Conservation (phyloP, 371 early-diverging fungal genomes). For the Rhizomucor miehei region DNA sequence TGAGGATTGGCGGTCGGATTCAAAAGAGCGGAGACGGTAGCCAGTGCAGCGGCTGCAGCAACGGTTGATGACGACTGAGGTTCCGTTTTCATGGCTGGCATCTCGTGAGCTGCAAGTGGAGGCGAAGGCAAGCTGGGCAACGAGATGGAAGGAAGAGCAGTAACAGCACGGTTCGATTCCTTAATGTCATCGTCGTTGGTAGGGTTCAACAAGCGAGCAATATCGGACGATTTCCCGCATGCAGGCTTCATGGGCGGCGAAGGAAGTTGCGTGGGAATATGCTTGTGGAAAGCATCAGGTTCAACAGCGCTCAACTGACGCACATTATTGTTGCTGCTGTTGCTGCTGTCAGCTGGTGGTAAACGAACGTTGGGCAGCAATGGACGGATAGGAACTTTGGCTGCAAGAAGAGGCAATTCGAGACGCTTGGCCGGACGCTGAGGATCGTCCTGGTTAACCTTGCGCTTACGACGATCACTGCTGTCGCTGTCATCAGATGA, state of each 20-base stretch:
- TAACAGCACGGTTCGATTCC: no score
- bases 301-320: slow-evolving; percentile 29
- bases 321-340: background rate
- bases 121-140: slow-evolving; percentile 39
- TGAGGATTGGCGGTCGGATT: slow-evolving; percentile 26
- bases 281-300: slow-evolving; percentile 32
- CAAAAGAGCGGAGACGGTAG: slow-evolving; percentile 28
- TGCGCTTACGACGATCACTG: slow-evolving; percentile 13
- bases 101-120: slow-evolving; percentile 32
- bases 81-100: slow-evolving; percentile 8
- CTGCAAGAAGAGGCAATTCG: slow-evolving; percentile 11
- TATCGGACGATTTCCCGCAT: slow-evolving; percentile 12
- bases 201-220: slow-evolving; percentile 36
- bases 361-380: slow-evolving; percentile 19
- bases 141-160: slow-evolving; percentile 17
- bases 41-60: slow-evolving; percentile 22
- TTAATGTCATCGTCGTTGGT: slow-evolving; percentile 7
- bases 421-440: slow-evolving; percentile 18
- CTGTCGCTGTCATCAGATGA: slow-evolving; percentile 7
- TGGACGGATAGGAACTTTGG: slow-evolving; percentile 20
- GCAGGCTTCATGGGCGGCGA: slow-evolving; percentile 42
- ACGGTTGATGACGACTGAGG: slow-evolving; percentile 8
- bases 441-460: slow-evolving; percentile 6
- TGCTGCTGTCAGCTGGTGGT: slow-evolving; percentile 11
- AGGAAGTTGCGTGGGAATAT: slow-evolving; percentile 25